Conservation (phyloP, 2,329 filamentous ascomycete genomes). For the Phialemoniopsis sp. region DNA sequence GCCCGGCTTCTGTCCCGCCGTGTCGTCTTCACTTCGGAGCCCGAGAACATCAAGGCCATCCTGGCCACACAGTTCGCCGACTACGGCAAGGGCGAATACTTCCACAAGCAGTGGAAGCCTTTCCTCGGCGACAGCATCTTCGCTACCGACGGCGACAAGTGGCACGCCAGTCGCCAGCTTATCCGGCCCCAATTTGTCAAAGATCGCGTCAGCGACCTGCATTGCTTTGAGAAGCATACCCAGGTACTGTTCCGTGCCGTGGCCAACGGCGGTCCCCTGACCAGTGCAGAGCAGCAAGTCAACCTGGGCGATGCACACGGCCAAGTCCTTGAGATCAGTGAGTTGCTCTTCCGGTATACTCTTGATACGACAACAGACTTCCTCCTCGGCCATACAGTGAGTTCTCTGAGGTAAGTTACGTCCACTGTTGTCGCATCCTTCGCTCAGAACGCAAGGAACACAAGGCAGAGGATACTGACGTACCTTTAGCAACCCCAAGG, state of each 20-base stretch:
- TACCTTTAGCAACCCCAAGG: conserved; percentile 44
- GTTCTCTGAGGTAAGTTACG: conserved; percentile 45
- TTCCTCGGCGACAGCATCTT: conserved; percentile 77
- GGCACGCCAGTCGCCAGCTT: conserved; percentile 78
- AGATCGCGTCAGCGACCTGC: conserved; percentile 76
- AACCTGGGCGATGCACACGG: conserved; percentile 59
- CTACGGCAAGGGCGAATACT: conserved; percentile 75
- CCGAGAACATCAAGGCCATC: conserved; percentile 87
- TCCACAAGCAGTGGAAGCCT: conserved; percentile 70
- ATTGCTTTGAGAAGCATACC: conserved; percentile 77
- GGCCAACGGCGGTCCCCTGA: conserved; percentile 49
- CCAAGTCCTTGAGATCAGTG: conserved; percentile 63
- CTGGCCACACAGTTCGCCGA: conserved; percentile 83
- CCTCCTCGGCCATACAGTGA: conserved; percentile 72
- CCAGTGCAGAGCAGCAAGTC: conserved; percentile 59
- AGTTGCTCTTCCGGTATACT: conserved; percentile 80
- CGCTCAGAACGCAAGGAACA: neutral
- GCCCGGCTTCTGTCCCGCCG: conserved; percentile 48
- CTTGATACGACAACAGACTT: conserved; percentile 87
- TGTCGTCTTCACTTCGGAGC: conserved; percentile 74
- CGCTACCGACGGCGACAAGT: conserved; percentile 72
- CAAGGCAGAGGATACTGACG: neutral
- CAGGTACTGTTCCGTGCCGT: conserved; percentile 69
- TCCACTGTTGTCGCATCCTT: neutral
- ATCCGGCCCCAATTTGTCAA: conserved; percentile 84